These are phyloP conservation scores for Smallanthus sonchifolius DNA, from an alignment of 129 eudicot species.

Conservation along the genomic window DNA sequence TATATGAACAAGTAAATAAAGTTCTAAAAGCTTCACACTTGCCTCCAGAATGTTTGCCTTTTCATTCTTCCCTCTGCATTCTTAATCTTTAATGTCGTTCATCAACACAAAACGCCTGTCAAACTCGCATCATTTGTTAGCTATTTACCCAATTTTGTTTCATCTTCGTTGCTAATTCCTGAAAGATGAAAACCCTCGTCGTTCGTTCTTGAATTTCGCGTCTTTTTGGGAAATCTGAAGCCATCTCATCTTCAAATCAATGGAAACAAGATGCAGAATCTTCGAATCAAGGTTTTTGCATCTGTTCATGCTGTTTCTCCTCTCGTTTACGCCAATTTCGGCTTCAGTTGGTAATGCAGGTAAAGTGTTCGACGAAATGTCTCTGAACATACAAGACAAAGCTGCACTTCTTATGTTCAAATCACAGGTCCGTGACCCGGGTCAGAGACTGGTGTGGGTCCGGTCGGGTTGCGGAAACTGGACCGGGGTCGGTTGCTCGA, in stretches of 20 bases:
- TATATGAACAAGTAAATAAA: constrained; percentile 25
- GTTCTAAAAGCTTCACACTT: constrained; percentile 28
- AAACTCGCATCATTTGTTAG: neutral
- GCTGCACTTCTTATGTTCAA: constrained; percentile 60
- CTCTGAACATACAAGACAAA: constrained; percentile 43
- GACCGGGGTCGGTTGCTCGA: constrained; percentile 65
- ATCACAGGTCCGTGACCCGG: constrained; percentile 60
- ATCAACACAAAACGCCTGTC: constrained; percentile 13
- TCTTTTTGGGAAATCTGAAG: neutral
- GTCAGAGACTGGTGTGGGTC: constrained; percentile 58
- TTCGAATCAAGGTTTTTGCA: constrained; percentile 17
- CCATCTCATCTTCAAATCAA: constrained; percentile 2
- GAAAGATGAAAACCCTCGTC: constrained; percentile 13
- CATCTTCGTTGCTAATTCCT: neutral
- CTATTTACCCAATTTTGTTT: neutral
- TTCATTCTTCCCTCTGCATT: neutral
- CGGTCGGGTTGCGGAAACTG: constrained; percentile 54
- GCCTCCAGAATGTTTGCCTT: constrained; percentile 20
- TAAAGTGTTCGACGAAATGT: constrained; percentile 18
- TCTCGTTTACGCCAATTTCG: constrained; percentile 8
- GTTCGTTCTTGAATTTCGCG: neutral
- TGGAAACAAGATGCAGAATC: constrained; percentile 36
- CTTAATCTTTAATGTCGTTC: neutral
- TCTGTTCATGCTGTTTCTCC: constrained; percentile 20
- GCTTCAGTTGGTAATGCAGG: constrained; percentile 26